A percentile compares a stretch with the other conserved stretches of the same genome.
phyloP scores from a whole-genome alignment of 2,329 filamentous ascomycete species.

The Sporothrix phasma region DNA sequence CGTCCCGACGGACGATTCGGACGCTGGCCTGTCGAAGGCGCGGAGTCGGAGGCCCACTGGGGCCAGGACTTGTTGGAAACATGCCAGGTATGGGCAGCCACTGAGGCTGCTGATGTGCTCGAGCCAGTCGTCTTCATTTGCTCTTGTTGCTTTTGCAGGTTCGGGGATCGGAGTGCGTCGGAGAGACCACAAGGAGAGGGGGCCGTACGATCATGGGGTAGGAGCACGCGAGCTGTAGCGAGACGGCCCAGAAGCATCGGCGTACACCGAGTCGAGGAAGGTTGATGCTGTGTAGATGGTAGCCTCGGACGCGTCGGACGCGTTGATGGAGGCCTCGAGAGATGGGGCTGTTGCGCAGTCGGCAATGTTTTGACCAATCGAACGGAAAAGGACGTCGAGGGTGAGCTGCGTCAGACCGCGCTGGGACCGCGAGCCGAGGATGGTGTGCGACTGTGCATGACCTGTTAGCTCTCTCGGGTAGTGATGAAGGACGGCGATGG shows the following conservation, averaged over 20 bases:
- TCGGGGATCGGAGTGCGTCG: conserved; percentile 13
- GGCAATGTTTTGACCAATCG: conserved; percentile 62
- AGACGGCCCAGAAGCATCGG: conserved; percentile 48
- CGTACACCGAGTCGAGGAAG: conserved; percentile 72
- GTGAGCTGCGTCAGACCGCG: conserved; percentile 86
- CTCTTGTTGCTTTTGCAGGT: neutral
- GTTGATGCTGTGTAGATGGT: conserved; percentile 61
- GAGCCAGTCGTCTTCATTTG: neutral
- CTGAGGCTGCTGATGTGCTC: conserved; percentile 13
- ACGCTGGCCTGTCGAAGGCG: conserved; percentile 34
- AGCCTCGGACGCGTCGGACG: conserved; percentile 73
- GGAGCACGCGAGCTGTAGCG: conserved; percentile 54
- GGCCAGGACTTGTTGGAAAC: conserved; percentile 19
- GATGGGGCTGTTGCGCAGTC: conserved; percentile 47
- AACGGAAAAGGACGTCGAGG: conserved; percentile 81
- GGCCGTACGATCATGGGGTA: conserved; percentile 59
- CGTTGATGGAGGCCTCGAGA: conserved; percentile 62
- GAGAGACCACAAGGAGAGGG: conserved; percentile 35
- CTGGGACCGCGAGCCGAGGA: conserved; percentile 77
- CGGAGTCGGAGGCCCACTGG: conserved; percentile 13
- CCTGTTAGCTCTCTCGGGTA: neutral
- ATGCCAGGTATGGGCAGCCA: conserved; percentile 19
- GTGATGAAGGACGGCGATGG: conserved; percentile 14
- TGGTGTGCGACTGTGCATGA: conserved; percentile 73
- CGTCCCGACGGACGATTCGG: conserved; percentile 32